These are phyloP conservation scores for Rhypophila decipiens DNA, from an alignment of 495 filamentous ascomycete genomes.

Conservation along the genomic window DNA sequence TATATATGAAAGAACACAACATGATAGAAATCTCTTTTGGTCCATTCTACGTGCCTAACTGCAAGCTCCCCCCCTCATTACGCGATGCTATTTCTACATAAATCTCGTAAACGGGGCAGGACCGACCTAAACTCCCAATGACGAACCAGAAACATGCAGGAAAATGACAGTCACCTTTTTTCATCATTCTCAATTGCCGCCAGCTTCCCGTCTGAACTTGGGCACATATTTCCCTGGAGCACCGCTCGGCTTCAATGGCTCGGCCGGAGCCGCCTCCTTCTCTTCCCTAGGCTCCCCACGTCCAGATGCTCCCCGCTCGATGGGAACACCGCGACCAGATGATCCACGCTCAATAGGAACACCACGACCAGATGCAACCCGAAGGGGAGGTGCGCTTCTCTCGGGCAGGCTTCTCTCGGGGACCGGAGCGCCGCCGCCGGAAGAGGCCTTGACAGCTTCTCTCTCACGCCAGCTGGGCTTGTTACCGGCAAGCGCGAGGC, in stretches of 20 bases:
- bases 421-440: constrained; percentile 8
- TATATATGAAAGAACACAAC: background rate
- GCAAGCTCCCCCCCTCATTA: constrained; percentile 16
- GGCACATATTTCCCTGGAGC: constrained; percentile 42
- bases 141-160: constrained; percentile 6
- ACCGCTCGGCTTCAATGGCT: constrained; percentile 37
- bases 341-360: constrained; percentile 21
- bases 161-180: constrained; percentile 5
- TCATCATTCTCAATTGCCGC: constrained; percentile 10
- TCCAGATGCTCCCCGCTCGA: constrained; percentile 24
- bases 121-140: constrained; percentile 16
- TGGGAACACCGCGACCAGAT: constrained; percentile 22
- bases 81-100: constrained; percentile 25
- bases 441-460: constrained; percentile 55
- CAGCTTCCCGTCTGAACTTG: constrained; percentile 24
- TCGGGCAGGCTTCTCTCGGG: constrained; percentile 9
- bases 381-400: constrained; percentile 15
- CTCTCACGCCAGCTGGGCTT: constrained; percentile 82
- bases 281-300: constrained; percentile 15
- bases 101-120: constrained; percentile 16
- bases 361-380: constrained; percentile 22
- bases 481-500: constrained; percentile 56
- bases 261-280: constrained; percentile 23
- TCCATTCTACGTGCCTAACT: constrained; percentile 14
- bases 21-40: background rate